Evolutionary conservation across 202 grass and related monocot genomes (phyloP).

Genomic region (Elaeis oleifera): DNA sequence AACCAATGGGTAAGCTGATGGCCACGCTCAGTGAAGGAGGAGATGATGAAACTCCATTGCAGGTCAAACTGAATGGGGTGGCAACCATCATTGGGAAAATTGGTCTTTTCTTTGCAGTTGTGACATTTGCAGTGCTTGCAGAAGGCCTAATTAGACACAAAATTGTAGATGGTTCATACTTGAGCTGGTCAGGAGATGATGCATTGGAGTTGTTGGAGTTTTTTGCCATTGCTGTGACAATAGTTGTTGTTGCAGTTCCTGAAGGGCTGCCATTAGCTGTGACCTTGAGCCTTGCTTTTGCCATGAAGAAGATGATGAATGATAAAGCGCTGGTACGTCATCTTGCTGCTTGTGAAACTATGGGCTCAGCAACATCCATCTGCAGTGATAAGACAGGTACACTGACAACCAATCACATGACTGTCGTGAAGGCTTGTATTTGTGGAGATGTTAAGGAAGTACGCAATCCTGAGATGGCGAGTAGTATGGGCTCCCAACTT

Average conservation of each 20-base stretch:
- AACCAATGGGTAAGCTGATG: conserved; percentile 96
- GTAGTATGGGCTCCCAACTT: conserved; percentile 39
- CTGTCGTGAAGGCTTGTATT: conserved; percentile 82
- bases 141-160: conserved; percentile 61
- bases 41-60: conserved; percentile 83
- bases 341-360: conserved; percentile 89
- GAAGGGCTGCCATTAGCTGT: conserved; percentile 84
- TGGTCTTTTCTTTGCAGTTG: conserved; percentile 64
- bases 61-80: conserved; percentile 87
- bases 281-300: conserved; percentile 89
- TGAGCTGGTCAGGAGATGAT: conserved; percentile 83
- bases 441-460: conserved; percentile 63
- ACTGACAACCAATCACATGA: conserved; percentile 90
- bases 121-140: conserved; percentile 82
- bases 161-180: conserved; percentile 46
- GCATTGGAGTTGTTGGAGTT: conserved; percentile 75
- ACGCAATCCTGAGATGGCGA: conserved; percentile 31
- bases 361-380: conserved; percentile 83
- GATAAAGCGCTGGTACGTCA: conserved; percentile 91
- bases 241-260: conserved; percentile 83
- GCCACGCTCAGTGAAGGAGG: conserved; percentile 90
- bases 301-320: conserved; percentile 99
- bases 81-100: conserved; percentile 93
- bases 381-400: conserved; percentile 97
- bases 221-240: conserved; percentile 86